These are phyloP conservation scores for Pleurotus tuber-regium DNA, from an alignment of 768 basidiomycete species.

Conservation along the genomic window DNA sequence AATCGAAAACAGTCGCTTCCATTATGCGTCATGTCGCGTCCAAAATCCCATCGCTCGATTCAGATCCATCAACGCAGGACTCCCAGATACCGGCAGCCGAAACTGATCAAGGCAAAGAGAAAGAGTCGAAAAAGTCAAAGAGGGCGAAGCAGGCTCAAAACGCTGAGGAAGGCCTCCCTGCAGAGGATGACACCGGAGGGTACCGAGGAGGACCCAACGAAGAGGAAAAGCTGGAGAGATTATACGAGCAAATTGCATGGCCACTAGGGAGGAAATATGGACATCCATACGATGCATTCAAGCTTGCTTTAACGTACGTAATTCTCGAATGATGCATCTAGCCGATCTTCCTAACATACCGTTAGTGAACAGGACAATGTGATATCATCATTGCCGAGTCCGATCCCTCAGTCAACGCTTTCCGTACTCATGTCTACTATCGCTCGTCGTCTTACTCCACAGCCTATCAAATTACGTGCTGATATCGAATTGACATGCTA, in stretches of 20 bases:
- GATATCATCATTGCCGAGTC: constrained; percentile 65
- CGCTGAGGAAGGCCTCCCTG: constrained; percentile 38
- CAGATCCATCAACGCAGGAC: constrained; percentile 27
- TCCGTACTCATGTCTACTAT: constrained; percentile 76
- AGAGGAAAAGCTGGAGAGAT: constrained; percentile 75
- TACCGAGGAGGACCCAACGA: constrained; percentile 46
- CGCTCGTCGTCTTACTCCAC: constrained; percentile 92
- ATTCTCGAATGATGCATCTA: neutral
- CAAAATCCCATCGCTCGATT: constrained; percentile 56
- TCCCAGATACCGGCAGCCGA: constrained; percentile 13
- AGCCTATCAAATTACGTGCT: constrained; percentile 97
- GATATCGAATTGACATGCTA: constrained; percentile 98
- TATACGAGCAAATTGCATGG: constrained; percentile 94
- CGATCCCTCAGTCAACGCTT: constrained; percentile 55
- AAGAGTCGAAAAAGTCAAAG: constrained; percentile 46
- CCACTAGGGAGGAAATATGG: constrained; percentile 90
- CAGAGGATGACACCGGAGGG: constrained; percentile 17
- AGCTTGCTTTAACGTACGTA: constrained; percentile 87
- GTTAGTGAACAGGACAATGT: constrained; percentile 60
- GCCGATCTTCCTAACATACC: constrained; percentile 10
- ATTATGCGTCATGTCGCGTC: constrained; percentile 91
- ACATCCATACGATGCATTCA: constrained; percentile 97
- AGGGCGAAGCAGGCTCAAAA: constrained; percentile 45
- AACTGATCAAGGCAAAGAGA: constrained; percentile 25
- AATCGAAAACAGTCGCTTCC: constrained; percentile 93